A percentile compares a stretch with the other conserved stretches of the same genome.
These are phyloP conservation scores for Aeschynomene evenia DNA, from an alignment of 306 rosid genomes.

Conservation along the genomic window DNA sequence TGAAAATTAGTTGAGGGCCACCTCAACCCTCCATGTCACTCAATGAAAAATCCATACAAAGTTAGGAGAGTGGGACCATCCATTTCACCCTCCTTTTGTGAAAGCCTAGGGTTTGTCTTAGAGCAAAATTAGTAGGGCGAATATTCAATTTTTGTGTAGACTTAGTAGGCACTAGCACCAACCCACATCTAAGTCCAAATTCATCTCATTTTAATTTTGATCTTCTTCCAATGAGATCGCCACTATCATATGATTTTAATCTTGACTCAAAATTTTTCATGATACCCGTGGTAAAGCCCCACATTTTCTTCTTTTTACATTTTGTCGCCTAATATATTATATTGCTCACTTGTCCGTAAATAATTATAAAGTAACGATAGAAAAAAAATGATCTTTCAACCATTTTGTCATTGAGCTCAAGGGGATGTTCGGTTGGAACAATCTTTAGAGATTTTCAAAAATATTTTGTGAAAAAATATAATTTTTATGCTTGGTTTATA, in stretches of 20 bases:
- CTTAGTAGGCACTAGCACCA: background rate
- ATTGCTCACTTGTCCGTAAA: background rate
- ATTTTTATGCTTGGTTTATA: too few species aligned
- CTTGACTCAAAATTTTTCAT: slow-evolving; percentile 28
- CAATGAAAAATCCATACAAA: slow-evolving; percentile 22
- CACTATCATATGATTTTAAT: slow-evolving; percentile 24
- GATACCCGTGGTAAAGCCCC: slow-evolving; percentile 25
- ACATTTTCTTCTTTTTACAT: slow-evolving; percentile 14
- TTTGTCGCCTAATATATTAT: background rate
- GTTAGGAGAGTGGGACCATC: slow-evolving; percentile 24
- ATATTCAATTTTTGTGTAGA: slow-evolving; percentile 27
- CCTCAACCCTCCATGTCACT: slow-evolving; percentile 18
- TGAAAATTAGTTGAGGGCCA: background rate
- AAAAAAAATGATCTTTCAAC: background rate
- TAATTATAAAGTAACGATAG: background rate
- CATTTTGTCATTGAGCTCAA: background rate
- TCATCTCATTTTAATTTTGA: background rate
- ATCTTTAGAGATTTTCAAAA: too few species aligned
- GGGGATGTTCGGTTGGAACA: too few species aligned
- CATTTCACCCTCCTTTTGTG: slow-evolving; percentile 17
- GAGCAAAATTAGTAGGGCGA: background rate
- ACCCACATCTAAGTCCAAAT: slow-evolving; percentile 8
- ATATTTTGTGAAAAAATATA: too few species aligned
- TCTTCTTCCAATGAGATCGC: slow-evolving; percentile 9
- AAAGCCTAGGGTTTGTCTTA: slow-evolving; percentile 19